Conservation (phyloP, 1,139 yeast genomes). For the Chernovozyma sophiae-reginae region DNA sequence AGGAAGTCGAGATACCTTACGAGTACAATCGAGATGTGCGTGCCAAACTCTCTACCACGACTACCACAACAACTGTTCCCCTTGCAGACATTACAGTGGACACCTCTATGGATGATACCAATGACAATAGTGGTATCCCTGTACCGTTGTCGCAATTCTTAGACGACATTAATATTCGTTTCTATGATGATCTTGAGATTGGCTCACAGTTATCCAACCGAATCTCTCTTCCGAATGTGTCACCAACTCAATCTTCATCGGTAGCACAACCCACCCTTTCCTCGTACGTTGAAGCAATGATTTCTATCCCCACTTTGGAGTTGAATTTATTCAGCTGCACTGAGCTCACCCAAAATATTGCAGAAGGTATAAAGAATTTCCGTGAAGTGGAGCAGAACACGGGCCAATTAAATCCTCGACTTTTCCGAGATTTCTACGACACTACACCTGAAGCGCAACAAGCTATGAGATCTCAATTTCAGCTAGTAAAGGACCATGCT, state of each 20-base stretch:
- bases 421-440: constrained; percentile 45
- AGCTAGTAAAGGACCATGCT: constrained; percentile 45
- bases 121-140: constrained; percentile 15
- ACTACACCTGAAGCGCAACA: constrained; percentile 33
- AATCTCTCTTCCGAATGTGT: constrained; percentile 15
- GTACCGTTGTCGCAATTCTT: constrained; percentile 42
- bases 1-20: neutral
- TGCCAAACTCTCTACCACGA: neutral
- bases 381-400: constrained; percentile 42
- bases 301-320: constrained; percentile 37
- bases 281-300: constrained; percentile 32
- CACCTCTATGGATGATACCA: constrained; percentile 9
- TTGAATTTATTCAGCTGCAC: constrained; percentile 49
- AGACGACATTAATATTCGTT: constrained; percentile 44
- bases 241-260: constrained; percentile 14
- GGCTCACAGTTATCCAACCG: constrained; percentile 25
- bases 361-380: constrained; percentile 44
- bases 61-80: constrained; percentile 23
- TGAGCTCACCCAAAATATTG: constrained; percentile 48
- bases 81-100: constrained; percentile 22
- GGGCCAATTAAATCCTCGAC: constrained; percentile 42
- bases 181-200: constrained; percentile 49
- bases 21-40: neutral
- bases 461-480: constrained; percentile 39
- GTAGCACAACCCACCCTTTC: constrained; percentile 11